phyloP scores from a whole-genome alignment of 371 early-diverging fungal genomes.

The Rhizopus microsporus region DNA sequence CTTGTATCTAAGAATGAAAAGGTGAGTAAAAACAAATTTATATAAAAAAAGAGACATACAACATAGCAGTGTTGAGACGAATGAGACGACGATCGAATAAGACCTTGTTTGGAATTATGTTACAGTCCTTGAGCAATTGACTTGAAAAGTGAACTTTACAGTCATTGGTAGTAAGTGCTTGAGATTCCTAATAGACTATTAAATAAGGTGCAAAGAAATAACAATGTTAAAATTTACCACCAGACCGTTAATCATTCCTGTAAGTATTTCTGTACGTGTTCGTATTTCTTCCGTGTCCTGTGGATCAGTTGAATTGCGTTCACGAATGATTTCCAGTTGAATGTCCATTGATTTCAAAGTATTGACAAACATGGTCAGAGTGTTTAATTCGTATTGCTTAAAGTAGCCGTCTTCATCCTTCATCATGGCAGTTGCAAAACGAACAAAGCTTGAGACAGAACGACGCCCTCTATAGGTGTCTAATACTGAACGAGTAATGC shows the following conservation, averaged over 20 bases:
- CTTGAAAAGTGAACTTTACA: slow-evolving; percentile 39
- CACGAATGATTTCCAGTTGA: slow-evolving; percentile 33
- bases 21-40: not conserved
- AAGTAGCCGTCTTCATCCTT: slow-evolving; percentile 31
- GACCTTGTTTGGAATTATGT: slow-evolving; percentile 47
- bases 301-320: slow-evolving; percentile 21
- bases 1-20: slow-evolving; percentile 59
- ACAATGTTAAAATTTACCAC: slow-evolving; percentile 18
- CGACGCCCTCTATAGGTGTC: slow-evolving; percentile 30
- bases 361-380: slow-evolving; percentile 31
- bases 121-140: slow-evolving; percentile 54
- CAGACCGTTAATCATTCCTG: slow-evolving; percentile 34
- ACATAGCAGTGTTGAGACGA: slow-evolving; percentile 66
- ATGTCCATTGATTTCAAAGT: slow-evolving; percentile 35
- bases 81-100: slow-evolving; percentile 59
- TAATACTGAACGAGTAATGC: slow-evolving; percentile 22
- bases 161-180: slow-evolving; percentile 24
- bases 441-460: slow-evolving; percentile 30
- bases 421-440: slow-evolving; percentile 27
- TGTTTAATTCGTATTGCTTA: slow-evolving; percentile 17
- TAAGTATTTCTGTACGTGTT: slow-evolving; percentile 21
- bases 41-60: slow-evolving; percentile 41
- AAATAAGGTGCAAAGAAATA: not conserved
- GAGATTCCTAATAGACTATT: slow-evolving; percentile 12
- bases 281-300: slow-evolving; percentile 8